Evolutionary conservation across 495 filamentous ascomycete species (phyloP), one percentile per base, ranked within the genome.

Genomic region (Paragyromitra xinjiangensis): DNA sequence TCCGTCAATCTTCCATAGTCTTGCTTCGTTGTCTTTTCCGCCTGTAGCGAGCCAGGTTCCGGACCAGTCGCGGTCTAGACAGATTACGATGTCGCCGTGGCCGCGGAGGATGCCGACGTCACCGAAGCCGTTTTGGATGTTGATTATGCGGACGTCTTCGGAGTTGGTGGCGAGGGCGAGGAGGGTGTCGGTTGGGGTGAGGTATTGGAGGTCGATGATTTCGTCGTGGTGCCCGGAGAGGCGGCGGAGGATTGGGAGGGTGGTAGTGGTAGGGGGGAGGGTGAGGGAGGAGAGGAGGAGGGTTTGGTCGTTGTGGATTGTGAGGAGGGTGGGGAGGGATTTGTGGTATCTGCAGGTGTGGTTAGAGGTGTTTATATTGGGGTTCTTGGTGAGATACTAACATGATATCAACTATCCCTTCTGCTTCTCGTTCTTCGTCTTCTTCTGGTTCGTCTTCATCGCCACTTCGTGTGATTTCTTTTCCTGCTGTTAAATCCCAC

Each of bases 221-320:
- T 98, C 95, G 81, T 98, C 95, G 83, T 98, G 94, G 44, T 95
- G 97, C 26, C 96, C 96, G 22, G 95, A 97, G 77, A 98, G 95
- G 19, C 92, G 89, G 70, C 92, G 89, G 65, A 91, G 70, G 79
- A 83, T 65, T 19, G 82, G 78, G 24, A 87, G 79, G 67, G 78
- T 53, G 19, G 80, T 80, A 40, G 82, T 42, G 69, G 78, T 69
- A 26, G 85, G 50, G 80, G 63, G 42, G 56, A 76, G 37, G 40
- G 85, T 82, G 14, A 85, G 80, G 11, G 91, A 91, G 82, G 96
- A 92, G 39, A 97, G 83, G 16, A 91, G 86, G 64, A 99, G 84
- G 3, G 93, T 97, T 81, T 95, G 94, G 77, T 98, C 94, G 50
- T 91, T 89, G 81, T 97, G 92, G n/a, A 97, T 87, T 63, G 93